Conservation (phyloP, 2,329 filamentous ascomycete species). For the Massarina eburnea region DNA sequence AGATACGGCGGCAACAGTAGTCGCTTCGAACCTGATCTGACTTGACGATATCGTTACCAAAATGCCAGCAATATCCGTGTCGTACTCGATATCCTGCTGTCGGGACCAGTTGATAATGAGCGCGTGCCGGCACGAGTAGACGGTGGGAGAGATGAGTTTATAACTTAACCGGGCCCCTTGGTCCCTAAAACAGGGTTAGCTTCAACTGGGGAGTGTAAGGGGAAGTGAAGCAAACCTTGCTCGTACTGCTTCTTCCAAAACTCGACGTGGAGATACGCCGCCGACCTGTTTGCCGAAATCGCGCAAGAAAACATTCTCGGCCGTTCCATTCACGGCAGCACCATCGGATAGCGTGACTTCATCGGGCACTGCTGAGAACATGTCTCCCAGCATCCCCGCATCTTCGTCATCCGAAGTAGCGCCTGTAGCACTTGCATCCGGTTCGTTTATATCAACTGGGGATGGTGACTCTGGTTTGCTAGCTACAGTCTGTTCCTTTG, state of each 20-base stretch:
- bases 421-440: background rate
- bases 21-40: constrained; percentile 70
- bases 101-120: constrained; percentile 80
- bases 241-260: constrained; percentile 85
- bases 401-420: constrained; percentile 50
- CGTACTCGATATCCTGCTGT: constrained; percentile 58
- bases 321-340: constrained; percentile 26
- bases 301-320: constrained; percentile 63
- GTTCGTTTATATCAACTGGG: background rate
- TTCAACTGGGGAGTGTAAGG: too few relatives aligned
- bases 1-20: constrained; percentile 71
- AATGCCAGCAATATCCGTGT: constrained; percentile 46
- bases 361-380: constrained; percentile 55
- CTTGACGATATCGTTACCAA: constrained; percentile 48
- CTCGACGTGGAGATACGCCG: constrained; percentile 70
- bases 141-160: constrained; percentile 68
- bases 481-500: background rate
- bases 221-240: constrained; percentile 58
- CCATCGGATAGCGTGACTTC: constrained; percentile 42
- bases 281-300: constrained; percentile 86
- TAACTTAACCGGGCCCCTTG: constrained; percentile 67
- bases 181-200: constrained; percentile 56
- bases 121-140: constrained; percentile 75
- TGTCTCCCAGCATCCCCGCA: constrained; percentile 57
- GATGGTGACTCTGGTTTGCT: background rate